Conservation (phyloP, 768 basidiomycete species). For the Hygrocybe coccinea region DNA sequence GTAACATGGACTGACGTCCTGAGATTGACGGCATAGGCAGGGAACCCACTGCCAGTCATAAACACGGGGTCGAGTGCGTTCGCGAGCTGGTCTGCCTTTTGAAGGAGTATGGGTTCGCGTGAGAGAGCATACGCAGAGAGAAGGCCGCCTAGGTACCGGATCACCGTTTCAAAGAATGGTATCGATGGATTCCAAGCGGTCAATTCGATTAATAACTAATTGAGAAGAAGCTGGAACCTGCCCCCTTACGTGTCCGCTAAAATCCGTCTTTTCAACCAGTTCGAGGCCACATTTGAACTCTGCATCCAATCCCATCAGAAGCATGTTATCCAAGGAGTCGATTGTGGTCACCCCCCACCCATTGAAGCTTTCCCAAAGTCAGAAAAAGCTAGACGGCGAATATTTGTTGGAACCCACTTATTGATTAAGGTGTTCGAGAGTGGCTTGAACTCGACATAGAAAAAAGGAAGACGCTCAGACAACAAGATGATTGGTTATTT, state of each 20-base stretch:
- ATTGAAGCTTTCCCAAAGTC: constrained; percentile 51
- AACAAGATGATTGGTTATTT: background rate
- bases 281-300: constrained; percentile 66
- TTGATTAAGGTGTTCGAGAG: constrained; percentile 34
- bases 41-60: constrained; percentile 63
- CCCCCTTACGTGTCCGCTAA: constrained; percentile 40
- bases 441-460: constrained; percentile 48
- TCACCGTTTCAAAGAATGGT: constrained; percentile 81
- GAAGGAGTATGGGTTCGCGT: constrained; percentile 53
- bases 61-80: constrained; percentile 69
- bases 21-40: constrained; percentile 66
- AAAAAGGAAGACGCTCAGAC: background rate
- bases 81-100: constrained; percentile 75
- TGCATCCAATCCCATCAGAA: constrained; percentile 68
- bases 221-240: background rate
- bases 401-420: background rate
- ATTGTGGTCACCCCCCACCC: constrained; percentile 75
- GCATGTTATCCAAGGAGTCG: constrained; percentile 83
- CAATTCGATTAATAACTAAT: background rate
- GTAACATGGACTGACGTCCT: constrained; percentile 37
- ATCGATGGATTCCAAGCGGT: constrained; percentile 26
- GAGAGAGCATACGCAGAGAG: constrained; percentile 80
- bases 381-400: background rate
- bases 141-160: constrained; percentile 85
- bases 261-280: constrained; percentile 46